Percentiles rank a stretch among this genome's conserved stretches.
Evolutionary conservation across 1,284 basidiomycete species (phyloP).

Genomic region (Tetrapyrgos nigripes): DNA sequence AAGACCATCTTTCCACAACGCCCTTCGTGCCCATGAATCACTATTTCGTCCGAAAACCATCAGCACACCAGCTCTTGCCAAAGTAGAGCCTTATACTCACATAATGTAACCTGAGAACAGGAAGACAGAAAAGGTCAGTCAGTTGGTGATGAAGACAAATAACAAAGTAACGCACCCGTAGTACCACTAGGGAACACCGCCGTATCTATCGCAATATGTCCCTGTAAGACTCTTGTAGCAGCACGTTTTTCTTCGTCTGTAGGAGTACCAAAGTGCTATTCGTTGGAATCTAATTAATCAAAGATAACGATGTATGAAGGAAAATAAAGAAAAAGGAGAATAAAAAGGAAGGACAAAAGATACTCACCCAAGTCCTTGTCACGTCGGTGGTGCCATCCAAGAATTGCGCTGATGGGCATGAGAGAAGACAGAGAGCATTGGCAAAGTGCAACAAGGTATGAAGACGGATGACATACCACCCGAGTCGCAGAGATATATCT

Average conservation of each 20-base stretch:
- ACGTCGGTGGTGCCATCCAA: slow-evolving; percentile 95
- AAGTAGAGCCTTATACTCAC: slow-evolving; percentile 43
- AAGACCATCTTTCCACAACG: slow-evolving; percentile 92
- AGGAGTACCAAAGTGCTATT: slow-evolving; percentile 89
- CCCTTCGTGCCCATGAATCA: slow-evolving; percentile 85
- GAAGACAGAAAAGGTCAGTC: slow-evolving; percentile 8
- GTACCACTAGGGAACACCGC: slow-evolving; percentile 90
- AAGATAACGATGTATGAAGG: too few relatives aligned
- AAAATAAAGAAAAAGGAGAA: not conserved
- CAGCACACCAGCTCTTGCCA: not conserved
- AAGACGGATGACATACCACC: slow-evolving; percentile 58
- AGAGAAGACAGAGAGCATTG: not conserved
- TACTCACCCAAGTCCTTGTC: slow-evolving; percentile 84
- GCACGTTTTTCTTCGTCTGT: slow-evolving; percentile 84
- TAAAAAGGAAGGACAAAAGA: not conserved
- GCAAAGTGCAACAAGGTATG: not conserved
- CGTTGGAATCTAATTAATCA: not conserved
- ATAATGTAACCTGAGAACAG: slow-evolving; percentile 61
- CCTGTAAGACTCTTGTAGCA: slow-evolving; percentile 95
- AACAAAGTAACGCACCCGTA: slow-evolving; percentile 58
- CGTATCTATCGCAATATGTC: slow-evolving; percentile 91
- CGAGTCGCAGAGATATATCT: slow-evolving; percentile 96
- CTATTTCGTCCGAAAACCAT: slow-evolving; percentile 48
- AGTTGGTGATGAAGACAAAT: not conserved
- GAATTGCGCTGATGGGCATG: slow-evolving; percentile 71